These are phyloP conservation scores for Neopestalotiopsis sp. DNA, from an alignment of 2,329 filamentous ascomycete genomes.

Conservation along the genomic window DNA sequence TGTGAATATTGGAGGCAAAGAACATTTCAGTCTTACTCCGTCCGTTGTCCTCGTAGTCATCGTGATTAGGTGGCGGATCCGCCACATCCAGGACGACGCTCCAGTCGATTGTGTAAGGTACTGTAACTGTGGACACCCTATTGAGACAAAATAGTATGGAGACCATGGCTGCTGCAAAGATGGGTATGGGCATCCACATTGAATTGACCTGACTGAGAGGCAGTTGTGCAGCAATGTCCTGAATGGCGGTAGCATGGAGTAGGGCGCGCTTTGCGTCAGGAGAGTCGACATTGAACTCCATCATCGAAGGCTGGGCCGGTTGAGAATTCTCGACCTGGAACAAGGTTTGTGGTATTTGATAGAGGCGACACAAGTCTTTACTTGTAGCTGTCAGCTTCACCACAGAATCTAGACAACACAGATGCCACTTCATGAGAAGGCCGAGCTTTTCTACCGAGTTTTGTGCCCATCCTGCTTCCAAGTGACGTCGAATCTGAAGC, in stretches of 20 bases:
- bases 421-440: constrained; percentile 11
- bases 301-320: not conserved
- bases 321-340: not conserved
- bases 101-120: constrained; percentile 14
- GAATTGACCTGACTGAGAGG: constrained; percentile 13
- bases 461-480: not conserved
- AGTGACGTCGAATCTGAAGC: not conserved
- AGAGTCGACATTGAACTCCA: not conserved
- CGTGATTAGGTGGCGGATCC: not conserved
- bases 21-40: constrained; percentile 7
- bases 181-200: constrained; percentile 15
- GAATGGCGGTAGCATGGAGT: constrained; percentile 14
- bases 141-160: constrained; percentile 10
- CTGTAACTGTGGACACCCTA: constrained; percentile 4
- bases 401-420: not conserved
- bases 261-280: constrained; percentile 11
- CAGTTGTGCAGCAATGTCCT: constrained; percentile 9
- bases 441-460: constrained; percentile 8
- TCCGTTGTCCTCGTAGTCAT: not conserved
- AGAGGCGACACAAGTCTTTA: not conserved
- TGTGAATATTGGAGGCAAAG: constrained; percentile 5
- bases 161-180: constrained; percentile 12
- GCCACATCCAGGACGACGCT: not conserved
- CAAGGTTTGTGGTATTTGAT: constrained; percentile 7
- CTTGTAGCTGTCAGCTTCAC: not conserved